Evolutionary conservation across 306 rosid species (phyloP), one percentile per base, ranked within the genome.

Genomic region (Cajanus cajan): DNA sequence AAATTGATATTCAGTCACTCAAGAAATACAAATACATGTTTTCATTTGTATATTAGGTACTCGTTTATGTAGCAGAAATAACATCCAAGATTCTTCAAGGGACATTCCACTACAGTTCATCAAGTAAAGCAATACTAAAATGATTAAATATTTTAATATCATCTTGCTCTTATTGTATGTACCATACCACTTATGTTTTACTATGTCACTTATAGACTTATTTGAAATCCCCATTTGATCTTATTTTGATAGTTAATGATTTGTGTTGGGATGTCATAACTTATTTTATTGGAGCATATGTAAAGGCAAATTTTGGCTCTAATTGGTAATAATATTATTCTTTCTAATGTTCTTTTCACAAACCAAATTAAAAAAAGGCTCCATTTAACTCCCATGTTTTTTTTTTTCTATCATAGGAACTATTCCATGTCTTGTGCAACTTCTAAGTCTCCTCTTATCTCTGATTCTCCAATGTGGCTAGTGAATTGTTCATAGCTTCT

Each of bases 381-480:
- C 36, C 41, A 24, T 72, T 40, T 59, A 44, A 44, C 67, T 70
- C 67, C 16, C 66, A 36, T 67, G 31, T 24, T 21, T 78, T 82
- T 48, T 1, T 67, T 28, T 39, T 59, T 72, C 68, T 64, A 59
- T 72, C 68, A 64, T 81, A 95, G 93, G 96, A 64, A 68, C 24
- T 51, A 76, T 89, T 76, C 92, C 97, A 0, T 95, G 92, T 71
- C 16, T 80, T 67, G 36, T 79, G 69, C 98, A 90, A 76, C 90
- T 92, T 69, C 16, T n/a, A 68, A 9, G 47, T 77, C 87, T 91
- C 22, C 80, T 85, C 66, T 92, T 92, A 87, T 92, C 73, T 94
- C 93, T 4, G 93, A 95, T 86, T 95, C 98, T 51, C 98, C 98
- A 44, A 92, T 96, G 86, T 94, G 97, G 97, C 85, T 90, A 86